Evolutionary conservation across 768 basidiomycete genomes (phyloP).

Genomic region (Pulveroboletus frians): DNA sequence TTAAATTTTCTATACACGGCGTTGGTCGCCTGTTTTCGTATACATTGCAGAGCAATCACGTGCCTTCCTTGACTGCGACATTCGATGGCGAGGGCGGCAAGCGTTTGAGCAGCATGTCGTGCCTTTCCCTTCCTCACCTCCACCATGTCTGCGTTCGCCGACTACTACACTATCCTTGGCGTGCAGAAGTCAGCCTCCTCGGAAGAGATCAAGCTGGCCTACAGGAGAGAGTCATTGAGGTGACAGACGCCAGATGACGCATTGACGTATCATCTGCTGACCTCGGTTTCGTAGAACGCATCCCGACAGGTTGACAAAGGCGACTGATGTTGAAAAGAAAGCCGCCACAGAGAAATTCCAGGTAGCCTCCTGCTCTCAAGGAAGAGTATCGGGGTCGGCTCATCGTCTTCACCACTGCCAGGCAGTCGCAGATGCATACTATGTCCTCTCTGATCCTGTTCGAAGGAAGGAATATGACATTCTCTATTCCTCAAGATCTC

Average conservation of each 20-base stretch:
- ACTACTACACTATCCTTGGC: constrained; percentile 67
- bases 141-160: constrained; percentile 71
- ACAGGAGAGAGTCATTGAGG: constrained; percentile 77
- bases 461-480: constrained; percentile 69
- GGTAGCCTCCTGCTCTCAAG: constrained; percentile 33
- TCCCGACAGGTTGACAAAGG: constrained; percentile 76
- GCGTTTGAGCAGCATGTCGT: constrained; percentile 11
- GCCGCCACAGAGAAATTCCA: constrained; percentile 82
- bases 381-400: not conserved
- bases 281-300: constrained; percentile 58
- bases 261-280: constrained; percentile 8
- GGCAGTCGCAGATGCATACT: constrained; percentile 93
- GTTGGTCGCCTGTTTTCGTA: not conserved
- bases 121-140: constrained; percentile 11
- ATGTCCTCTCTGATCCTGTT: constrained; percentile 77
- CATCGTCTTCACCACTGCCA: not conserved
- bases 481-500: constrained; percentile 52
- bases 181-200: constrained; percentile 52
- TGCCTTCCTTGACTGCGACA: constrained; percentile 3
- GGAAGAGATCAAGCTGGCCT: constrained; percentile 72
- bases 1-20: not conserved
- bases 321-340: constrained; percentile 63
- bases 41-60: constrained; percentile 15
- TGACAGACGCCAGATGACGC: constrained; percentile 19
- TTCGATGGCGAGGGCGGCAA: constrained; percentile 3